Evolutionary conservation across 1,284 basidiomycete species (phyloP).

Genomic region (Ustilago hordei): DNA sequence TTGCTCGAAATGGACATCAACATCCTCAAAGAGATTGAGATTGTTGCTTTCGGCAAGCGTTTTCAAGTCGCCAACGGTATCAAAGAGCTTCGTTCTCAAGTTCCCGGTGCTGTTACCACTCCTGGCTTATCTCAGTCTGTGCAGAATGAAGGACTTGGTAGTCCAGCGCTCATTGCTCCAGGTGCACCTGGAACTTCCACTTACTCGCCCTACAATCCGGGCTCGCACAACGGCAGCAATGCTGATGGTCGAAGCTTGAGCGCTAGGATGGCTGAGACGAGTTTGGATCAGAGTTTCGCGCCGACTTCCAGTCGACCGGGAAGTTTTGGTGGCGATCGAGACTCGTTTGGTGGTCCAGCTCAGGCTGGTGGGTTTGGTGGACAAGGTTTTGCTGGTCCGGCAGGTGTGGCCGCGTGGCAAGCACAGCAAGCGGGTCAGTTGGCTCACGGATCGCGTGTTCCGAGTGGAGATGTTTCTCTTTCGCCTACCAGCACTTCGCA

Average conservation of each 20-base stretch:
- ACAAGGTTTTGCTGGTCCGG: constrained; percentile 34
- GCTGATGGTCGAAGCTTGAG: constrained; percentile 45
- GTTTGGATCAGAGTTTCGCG: constrained; percentile 41
- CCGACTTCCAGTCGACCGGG: constrained; percentile 34
- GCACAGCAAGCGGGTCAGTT: constrained; percentile 55
- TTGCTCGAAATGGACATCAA: constrained; percentile 92
- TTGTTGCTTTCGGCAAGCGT: constrained; percentile 92
- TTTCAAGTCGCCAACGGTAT: constrained; percentile 95
- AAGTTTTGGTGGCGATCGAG: constrained; percentile 38
- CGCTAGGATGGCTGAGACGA: constrained; percentile 42
- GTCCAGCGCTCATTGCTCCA: constrained; percentile 39
- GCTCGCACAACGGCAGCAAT: constrained; percentile 45
- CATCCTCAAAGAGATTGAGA: constrained; percentile 95
- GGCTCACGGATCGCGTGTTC: constrained; percentile 21
- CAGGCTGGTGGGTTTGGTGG: constrained; percentile 11
- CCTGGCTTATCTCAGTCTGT: constrained; percentile 21
- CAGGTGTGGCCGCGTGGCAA: constrained; percentile 51
- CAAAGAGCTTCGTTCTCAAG: constrained; percentile 76
- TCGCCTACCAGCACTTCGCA: constrained; percentile 29
- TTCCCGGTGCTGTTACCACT: constrained; percentile 30
- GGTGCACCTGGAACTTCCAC: constrained; percentile 20
- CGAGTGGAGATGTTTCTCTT: constrained; percentile 38
- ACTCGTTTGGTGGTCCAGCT: constrained; percentile 24
- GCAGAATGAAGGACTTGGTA: constrained; percentile 34
- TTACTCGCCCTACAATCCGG: constrained; percentile 33